Evolutionary conservation across 78 protist genomes (phyloP).

Genomic region (Fonticula alba): DNA sequence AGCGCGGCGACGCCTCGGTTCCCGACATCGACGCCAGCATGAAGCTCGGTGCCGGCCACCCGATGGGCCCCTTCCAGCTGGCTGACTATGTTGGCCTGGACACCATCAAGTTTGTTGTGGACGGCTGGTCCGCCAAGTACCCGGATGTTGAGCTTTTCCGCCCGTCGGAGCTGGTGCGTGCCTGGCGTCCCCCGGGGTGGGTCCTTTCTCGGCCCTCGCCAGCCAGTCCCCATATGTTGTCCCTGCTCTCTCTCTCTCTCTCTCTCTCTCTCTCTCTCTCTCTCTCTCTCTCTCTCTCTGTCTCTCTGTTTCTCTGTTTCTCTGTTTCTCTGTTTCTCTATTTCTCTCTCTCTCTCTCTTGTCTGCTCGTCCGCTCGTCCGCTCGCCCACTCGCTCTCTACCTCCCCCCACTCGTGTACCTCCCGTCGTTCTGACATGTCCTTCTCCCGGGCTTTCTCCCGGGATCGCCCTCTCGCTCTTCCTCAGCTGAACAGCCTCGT

Average conservation of each 20-base stretch:
- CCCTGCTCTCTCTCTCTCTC: too few relatives aligned
- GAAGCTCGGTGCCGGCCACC: conserved; percentile 39
- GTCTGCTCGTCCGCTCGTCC: too few relatives aligned
- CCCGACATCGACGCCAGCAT: conserved; percentile 37
- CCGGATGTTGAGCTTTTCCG: background rate
- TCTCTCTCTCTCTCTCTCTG: background rate
- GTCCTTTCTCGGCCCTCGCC: background rate
- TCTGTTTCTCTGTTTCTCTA: background rate
- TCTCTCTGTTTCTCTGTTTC: background rate
- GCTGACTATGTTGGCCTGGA: conserved; percentile 29
- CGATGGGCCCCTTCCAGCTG: conserved; percentile 46
- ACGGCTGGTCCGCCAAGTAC: conserved; percentile 11
- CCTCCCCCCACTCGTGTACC: too few relatives aligned
- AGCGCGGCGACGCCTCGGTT: conserved; percentile 33
- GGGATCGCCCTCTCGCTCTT: background rate
- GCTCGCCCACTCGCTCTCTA: too few relatives aligned
- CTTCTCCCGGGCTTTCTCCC: background rate
- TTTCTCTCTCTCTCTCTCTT: background rate
- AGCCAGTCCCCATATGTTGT: background rate
- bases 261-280: background rate
- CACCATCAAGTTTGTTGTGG: conserved; percentile 12
- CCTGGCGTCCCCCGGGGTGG: background rate
- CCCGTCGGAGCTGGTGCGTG: too few relatives aligned
- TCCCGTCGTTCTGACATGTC: background rate
- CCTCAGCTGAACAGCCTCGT: conserved; percentile 14